Evolutionary conservation across 306 rosid species (phyloP).

Genomic region (Purshia tridentata): DNA sequence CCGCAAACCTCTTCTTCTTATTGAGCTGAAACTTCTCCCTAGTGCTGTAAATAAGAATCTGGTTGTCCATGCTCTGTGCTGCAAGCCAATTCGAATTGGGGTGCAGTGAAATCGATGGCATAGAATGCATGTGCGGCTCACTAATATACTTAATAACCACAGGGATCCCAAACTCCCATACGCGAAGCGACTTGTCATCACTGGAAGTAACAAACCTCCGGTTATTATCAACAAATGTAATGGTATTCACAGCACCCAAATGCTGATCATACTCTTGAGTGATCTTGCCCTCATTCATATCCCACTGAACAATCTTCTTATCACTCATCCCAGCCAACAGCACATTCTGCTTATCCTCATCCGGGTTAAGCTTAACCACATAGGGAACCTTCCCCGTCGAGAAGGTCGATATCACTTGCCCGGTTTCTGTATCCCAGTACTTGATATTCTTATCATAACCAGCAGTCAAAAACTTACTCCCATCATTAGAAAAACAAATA

Average conservation of each 20-base stretch:
- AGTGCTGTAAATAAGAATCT: conserved; percentile 90
- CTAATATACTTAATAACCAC: conserved; percentile 96
- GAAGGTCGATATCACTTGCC: conserved; percentile 90
- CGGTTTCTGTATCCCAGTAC: conserved; percentile 98
- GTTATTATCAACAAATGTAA: conserved; percentile 95
- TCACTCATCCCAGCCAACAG: conserved; percentile 98
- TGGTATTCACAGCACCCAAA: conserved; percentile 97
- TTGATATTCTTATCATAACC: conserved; percentile 95
- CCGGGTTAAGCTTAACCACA: conserved; percentile 91
- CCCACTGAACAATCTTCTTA: conserved; percentile 99
- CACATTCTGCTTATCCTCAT: conserved; percentile 92
- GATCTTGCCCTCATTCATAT: conserved; percentile 86
- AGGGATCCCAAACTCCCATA: conserved; percentile 97
- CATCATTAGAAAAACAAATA: conserved; percentile 88
- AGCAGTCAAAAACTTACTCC: conserved; percentile 80
- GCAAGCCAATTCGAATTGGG: conserved; percentile 96
- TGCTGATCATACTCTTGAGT: conserved; percentile 99
- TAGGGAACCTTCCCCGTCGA: conserved; percentile 91
- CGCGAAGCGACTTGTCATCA: conserved; percentile 92
- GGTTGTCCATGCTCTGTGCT: conserved; percentile 97
- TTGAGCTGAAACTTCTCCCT: conserved; percentile 98
- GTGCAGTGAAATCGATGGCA: conserved; percentile 92
- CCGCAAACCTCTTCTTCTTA: conserved; percentile 94
- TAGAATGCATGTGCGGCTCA: conserved; percentile 98
- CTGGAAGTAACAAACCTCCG: conserved; percentile 97